phyloP scores from a whole-genome alignment of 2,329 filamentous ascomycete species.

The Fusarium anguioides region DNA sequence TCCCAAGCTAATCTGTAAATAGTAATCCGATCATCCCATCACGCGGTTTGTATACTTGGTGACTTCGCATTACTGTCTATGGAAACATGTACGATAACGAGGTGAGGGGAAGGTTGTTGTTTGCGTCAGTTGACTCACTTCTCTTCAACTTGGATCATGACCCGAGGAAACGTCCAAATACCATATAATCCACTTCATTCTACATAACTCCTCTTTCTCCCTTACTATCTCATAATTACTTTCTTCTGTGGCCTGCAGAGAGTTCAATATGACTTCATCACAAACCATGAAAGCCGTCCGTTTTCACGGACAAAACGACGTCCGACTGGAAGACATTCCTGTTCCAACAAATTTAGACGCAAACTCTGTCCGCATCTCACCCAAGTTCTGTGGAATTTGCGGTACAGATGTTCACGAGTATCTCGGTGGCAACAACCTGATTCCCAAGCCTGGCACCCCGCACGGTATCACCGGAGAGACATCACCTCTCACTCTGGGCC shows the following conservation, averaged over 20 bases:
- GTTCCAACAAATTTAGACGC: background rate
- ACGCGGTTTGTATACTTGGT: slow-evolving; percentile 2
- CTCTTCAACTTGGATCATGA: background rate
- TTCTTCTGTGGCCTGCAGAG: background rate
- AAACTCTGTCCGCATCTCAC: background rate
- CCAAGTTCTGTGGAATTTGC: slow-evolving; percentile 18
- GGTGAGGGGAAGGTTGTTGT: slow-evolving; percentile 11
- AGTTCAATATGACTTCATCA: background rate
- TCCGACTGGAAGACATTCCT: slow-evolving; percentile 4
- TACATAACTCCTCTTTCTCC: background rate
- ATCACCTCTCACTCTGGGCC: slow-evolving; percentile 14
- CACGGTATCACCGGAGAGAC: slow-evolving; percentile 20
- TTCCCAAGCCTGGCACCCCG: slow-evolving; percentile 23
- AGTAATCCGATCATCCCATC: slow-evolving; percentile 17
- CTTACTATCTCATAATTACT: background rate
- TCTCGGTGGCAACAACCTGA: slow-evolving; percentile 23
- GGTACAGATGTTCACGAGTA: slow-evolving; percentile 25
- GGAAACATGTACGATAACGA: background rate
- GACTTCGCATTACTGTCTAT: slow-evolving; percentile 26
- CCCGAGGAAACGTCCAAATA: background rate
- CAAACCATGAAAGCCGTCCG: slow-evolving; percentile 14
- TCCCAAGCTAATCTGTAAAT: slow-evolving; percentile 1
- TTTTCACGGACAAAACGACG: slow-evolving; percentile 11
- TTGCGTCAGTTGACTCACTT: slow-evolving; percentile 6
- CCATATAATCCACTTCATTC: background rate